Percentiles rank a stretch among this genome's conserved stretches.
These are phyloP conservation scores for Condylostoma magnum DNA, from an alignment of 169 alveolate genomes.

Conservation along the genomic window DNA sequence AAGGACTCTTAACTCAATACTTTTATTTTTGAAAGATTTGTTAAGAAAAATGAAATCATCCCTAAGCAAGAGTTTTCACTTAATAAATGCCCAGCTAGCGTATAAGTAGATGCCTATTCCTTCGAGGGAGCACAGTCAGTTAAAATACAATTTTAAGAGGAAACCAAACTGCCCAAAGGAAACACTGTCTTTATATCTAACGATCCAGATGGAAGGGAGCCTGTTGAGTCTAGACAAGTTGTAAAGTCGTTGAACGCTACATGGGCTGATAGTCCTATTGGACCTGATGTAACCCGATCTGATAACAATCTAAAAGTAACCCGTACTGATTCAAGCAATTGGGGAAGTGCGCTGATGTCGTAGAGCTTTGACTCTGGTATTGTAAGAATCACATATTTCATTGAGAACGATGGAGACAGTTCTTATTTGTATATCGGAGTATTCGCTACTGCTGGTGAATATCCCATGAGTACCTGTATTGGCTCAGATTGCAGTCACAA, in stretches of 20 bases:
- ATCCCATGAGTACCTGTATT: neutral
- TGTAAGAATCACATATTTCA: neutral
- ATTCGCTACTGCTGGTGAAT: neutral
- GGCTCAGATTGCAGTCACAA: neutral
- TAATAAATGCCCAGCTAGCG: neutral
- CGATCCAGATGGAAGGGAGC: neutral
- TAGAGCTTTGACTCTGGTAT: neutral
- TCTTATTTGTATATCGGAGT: neutral
- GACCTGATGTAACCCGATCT: slow-evolving; percentile 21
- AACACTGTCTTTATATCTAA: neutral
- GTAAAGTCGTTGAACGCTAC: no score
- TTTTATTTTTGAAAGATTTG: neutral
- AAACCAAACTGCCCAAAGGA: neutral
- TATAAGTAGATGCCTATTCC: neutral
- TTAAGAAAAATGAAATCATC: neutral
- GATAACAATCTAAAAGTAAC: no score
- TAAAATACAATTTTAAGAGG: neutral
- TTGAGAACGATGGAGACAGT: slow-evolving; percentile 3
- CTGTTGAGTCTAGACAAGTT: neutral
- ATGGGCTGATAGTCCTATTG: slow-evolving; percentile 8
- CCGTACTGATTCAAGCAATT: neutral
- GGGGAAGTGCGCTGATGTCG: neutral
- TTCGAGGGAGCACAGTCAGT: neutral
- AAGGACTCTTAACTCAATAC: neutral
- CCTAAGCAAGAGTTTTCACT: neutral